Base-by-base conservation (phyloP, 257 asterid species). In the Asclepias syriaca region DNA sequence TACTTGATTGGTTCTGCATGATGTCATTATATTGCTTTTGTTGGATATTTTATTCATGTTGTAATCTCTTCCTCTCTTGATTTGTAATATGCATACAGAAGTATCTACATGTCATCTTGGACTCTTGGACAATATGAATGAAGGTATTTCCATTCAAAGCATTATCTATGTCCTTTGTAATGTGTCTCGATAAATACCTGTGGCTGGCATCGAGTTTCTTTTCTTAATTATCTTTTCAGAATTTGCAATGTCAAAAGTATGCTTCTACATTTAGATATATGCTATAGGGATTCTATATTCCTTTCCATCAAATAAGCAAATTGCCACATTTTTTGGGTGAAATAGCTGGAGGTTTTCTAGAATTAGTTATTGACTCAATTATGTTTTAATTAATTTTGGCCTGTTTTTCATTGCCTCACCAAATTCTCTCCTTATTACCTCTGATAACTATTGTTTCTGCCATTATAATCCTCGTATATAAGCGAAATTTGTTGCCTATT, bases 51-150 rank as follows among this genome's bases (percentile, higher is more conserved):
- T 74, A 59, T 56, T 69, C 72, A 24, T 68, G 27, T 66, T 76
- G 68, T 68, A 59, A 76, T 70, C 8, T 70, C n/a, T 50, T 69
- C 74, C 68, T 64, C 77, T 69, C 77, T 39, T 74, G 61, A 74
- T 72, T 81, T 70, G 55, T 83, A 78, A 15, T 85, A 22, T 77
- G 79, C 76, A 51, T 81, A 79, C 88, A 87, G 94, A 90, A 92
- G 98, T 92, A 86, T 79, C 70, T 74, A 81, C 92, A n/a, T 81
- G 96, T 81, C 92, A 84, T 82, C 82, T 73, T 18, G 93, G 92
- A 76, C 94, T 90, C 75, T 78, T 71, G 84, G 92, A 86, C 78
- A 82, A 81, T 66, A 70, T 83, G 74, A 75, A 66, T 37, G 73
- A 76, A 90, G 96, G 98, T 92, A 84, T 74, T 54, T 19, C 68